Evolutionary conservation across 441 rosid genomes (phyloP), one percentile per base, ranked within the genome.

Genomic region (Hura crepitans): DNA sequence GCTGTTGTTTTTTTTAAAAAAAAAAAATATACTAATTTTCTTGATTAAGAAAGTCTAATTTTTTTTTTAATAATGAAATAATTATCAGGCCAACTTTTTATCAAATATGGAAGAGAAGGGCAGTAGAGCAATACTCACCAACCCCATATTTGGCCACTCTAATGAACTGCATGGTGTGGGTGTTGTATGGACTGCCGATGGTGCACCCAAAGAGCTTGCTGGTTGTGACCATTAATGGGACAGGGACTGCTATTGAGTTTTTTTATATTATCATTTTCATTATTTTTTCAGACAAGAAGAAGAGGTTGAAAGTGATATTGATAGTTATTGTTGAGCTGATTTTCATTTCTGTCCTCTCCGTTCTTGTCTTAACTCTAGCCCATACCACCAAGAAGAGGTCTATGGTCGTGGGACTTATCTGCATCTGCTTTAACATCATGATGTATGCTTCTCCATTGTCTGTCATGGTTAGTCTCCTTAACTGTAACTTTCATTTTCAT

Each of bases 71-170:
- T n/a, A n/a, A n/a, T n/a, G n/a, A n/a, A n/a, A n/a, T n/a, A n/a
- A n/a, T n/a, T n/a, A n/a, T n/a, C 90, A 93, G 97, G 86, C 91
- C 98, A 71, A 93, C 99, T 33, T 90, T 92, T 86, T 39, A 78
- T 0, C 47, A 62, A 43, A 92, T 94, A 78, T 82, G 88, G 79
- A 89, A 84, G 78, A 89, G 79, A 59, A 82, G 80, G 14, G 78
- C 91, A n/a, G 99, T 94, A 77, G 96, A 90, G 79, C 93, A 86
- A 23, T 94, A 78, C 81, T 90, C 96, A 17, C 72, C 94, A 7
- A 74, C 60, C 10, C 99, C 99, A 10, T 94, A 94, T 74, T 66
- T 94, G 2, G 94, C 96, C 22, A 83, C 97, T n/a, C 66, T 90
- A 13, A 71, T 85, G 63, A 94, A 92, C 81, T 94, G 97, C 80